These are phyloP conservation scores for Nicotiana knightiana DNA, from an alignment of 257 asterid species.

Conservation along the genomic window DNA sequence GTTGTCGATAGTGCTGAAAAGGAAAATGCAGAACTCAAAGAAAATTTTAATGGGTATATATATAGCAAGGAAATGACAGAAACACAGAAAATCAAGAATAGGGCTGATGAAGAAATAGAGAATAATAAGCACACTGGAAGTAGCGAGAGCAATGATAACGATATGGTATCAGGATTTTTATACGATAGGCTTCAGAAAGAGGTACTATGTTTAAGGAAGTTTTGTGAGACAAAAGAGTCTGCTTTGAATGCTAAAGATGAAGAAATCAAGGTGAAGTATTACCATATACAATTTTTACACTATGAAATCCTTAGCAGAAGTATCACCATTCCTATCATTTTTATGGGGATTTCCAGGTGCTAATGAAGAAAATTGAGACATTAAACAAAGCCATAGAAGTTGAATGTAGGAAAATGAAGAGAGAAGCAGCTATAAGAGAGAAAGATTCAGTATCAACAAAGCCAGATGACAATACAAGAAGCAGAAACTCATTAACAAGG, in stretches of 20 bases:
- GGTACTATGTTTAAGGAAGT: conserved; percentile 65
- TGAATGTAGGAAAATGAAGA: conserved; percentile 57
- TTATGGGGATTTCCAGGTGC: conserved; percentile 35
- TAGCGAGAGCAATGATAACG: conserved; percentile 23
- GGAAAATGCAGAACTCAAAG: conserved; percentile 53
- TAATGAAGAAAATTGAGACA: conserved; percentile 59
- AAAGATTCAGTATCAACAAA: conserved; percentile 35
- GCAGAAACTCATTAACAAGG: conserved; percentile 46
- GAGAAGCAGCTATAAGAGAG: conserved; percentile 59
- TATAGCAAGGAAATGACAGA: conserved; percentile 24
- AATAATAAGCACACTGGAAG: not conserved
- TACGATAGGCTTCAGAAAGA: conserved; percentile 91
- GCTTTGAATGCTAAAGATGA: conserved; percentile 64
- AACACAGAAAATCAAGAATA: conserved; percentile 20
- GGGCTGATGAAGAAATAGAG: not conserved
- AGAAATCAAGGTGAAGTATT: conserved; percentile 52
- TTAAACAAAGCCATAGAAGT: conserved; percentile 55
- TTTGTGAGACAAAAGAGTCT: conserved; percentile 45
- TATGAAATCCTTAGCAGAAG: not conserved
- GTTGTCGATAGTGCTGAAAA: conserved; percentile 43
- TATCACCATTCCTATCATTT: not conserved
- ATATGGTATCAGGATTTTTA: conserved; percentile 65
- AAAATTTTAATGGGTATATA: conserved; percentile 22
- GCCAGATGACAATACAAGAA: conserved; percentile 36
- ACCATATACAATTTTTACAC: not conserved